Percentiles rank a stretch among this genome's conserved stretches.
These are phyloP conservation scores for Cornus controversa DNA, from an alignment of 148 eudicot genomes.

Conservation along the genomic window DNA sequence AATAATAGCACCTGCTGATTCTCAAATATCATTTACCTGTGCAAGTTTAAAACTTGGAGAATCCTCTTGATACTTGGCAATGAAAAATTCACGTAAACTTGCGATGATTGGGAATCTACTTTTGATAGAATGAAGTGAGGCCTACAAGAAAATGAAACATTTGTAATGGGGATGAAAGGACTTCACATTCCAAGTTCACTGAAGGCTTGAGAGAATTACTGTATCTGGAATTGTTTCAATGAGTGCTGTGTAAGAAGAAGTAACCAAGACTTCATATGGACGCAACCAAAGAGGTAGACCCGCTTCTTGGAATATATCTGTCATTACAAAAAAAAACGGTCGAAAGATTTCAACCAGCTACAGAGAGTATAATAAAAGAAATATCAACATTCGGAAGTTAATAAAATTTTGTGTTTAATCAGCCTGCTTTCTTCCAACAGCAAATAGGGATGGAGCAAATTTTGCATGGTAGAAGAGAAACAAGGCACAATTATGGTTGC, in stretches of 20 bases:
- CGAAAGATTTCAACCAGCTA: conserved; percentile 5
- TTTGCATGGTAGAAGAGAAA: not conserved
- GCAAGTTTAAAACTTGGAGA: conserved; percentile 94
- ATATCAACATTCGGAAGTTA: not conserved
- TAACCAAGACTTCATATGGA: conserved; percentile 94
- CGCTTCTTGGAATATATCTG: conserved; percentile 99
- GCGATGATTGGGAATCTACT: conserved; percentile 77
- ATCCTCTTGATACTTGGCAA: conserved; percentile 87
- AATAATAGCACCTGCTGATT: not conserved
- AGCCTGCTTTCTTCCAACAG: not conserved
- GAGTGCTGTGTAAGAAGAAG: conserved; percentile 96
- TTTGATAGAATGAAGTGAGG: conserved; percentile 96
- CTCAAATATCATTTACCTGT: conserved; percentile 58
- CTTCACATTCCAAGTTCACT: not conserved
- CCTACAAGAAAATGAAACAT: conserved; percentile 40
- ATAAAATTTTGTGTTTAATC: not conserved
- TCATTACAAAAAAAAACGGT: conserved; percentile 17
- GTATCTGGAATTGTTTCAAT: conserved; percentile 99
- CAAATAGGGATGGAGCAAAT: not conserved
- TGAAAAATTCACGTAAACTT: conserved; percentile 89
- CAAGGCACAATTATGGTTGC: too few species aligned
- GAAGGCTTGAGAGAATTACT: conserved; percentile 39
- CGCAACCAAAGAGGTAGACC: conserved; percentile 99
- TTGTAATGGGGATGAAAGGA: conserved; percentile 10
- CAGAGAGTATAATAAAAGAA: not conserved